Conservation (phyloP, 805 yeast genomes). For the Kluyveromyces dobzhanskii region DNA sequence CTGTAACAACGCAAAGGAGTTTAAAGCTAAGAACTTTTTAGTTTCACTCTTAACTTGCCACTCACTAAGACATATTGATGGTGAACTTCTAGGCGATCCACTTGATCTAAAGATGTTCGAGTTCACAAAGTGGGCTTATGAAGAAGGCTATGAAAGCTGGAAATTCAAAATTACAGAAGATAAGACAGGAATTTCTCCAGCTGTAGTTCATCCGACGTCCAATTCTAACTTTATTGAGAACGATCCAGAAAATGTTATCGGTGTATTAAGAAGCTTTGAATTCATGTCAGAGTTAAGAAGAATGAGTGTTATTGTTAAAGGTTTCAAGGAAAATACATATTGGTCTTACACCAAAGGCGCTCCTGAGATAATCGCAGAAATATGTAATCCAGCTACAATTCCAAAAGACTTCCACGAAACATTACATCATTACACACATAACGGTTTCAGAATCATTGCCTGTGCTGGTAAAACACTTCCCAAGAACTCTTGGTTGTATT, state of each 20-base stretch:
- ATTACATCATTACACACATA: constrained; percentile 79
- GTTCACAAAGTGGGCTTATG: constrained; percentile 69
- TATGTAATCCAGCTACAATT: constrained; percentile 62
- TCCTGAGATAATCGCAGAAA: constrained; percentile 81
- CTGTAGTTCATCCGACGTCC: constrained; percentile 39
- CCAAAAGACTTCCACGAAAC: constrained; percentile 70
- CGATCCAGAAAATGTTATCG: constrained; percentile 32
- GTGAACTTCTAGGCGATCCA: constrained; percentile 86
- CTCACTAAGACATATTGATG: constrained; percentile 72
- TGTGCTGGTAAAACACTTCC: constrained; percentile 61
- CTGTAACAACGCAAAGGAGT: constrained; percentile 24
- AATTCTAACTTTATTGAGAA: constrained; percentile 27
- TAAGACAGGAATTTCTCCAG: constrained; percentile 37
- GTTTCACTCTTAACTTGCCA: constrained; percentile 61
- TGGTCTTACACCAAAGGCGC: constrained; percentile 85
- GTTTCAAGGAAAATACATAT: constrained; percentile 32
- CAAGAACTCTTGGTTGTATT: constrained; percentile 39
- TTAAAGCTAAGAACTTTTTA: constrained; percentile 25
- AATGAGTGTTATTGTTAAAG: constrained; percentile 74
- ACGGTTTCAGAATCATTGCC: constrained; percentile 92
- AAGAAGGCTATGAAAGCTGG: constrained; percentile 51
- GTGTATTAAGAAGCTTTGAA: constrained; percentile 57
- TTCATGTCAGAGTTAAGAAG: constrained; percentile 79
- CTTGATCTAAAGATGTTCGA: constrained; percentile 89
- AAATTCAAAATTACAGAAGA: constrained; percentile 33